These are phyloP conservation scores for Dothistroma pini DNA, from an alignment of 2,329 filamentous ascomycete genomes.

Conservation along the genomic window DNA sequence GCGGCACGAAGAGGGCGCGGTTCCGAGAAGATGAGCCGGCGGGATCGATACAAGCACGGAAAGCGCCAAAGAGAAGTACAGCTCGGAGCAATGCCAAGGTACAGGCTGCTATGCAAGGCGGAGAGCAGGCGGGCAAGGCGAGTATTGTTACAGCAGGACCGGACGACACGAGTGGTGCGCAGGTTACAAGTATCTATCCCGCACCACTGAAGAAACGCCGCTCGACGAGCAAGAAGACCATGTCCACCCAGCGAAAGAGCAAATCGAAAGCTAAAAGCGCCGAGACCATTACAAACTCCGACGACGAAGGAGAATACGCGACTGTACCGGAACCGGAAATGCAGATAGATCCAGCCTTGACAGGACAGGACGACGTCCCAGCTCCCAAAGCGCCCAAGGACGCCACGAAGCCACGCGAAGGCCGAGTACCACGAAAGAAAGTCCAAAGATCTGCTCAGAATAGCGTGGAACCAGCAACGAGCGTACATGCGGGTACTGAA, in stretches of 20 bases:
- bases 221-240: conserved; percentile 6
- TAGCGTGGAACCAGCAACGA: not conserved
- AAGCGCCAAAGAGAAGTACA: conserved; percentile 18
- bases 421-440: conserved; percentile 11
- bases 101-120: conserved; percentile 18
- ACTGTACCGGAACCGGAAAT: not conserved
- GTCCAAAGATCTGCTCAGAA: conserved; percentile 1
- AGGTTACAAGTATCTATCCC: not conserved
- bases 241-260: conserved; percentile 7
- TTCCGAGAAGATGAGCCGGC: not conserved
- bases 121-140: conserved; percentile 7
- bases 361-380: conserved; percentile 1
- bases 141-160: not conserved
- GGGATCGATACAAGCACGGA: not conserved
- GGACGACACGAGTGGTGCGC: not conserved
- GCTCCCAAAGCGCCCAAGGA: conserved; percentile 6
- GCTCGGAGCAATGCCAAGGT: conserved; percentile 23
- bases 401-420: not conserved
- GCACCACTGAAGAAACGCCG: conserved; percentile 11
- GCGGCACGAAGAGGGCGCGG: not conserved
- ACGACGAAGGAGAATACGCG: conserved; percentile 15
- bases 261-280: conserved; percentile 15
- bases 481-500: conserved; percentile 1
- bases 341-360: not conserved
- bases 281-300: conserved; percentile 19